Conservation (phyloP, 1,284 basidiomycete genomes). For the Cutaneotrichosporon cutaneum region DNA sequence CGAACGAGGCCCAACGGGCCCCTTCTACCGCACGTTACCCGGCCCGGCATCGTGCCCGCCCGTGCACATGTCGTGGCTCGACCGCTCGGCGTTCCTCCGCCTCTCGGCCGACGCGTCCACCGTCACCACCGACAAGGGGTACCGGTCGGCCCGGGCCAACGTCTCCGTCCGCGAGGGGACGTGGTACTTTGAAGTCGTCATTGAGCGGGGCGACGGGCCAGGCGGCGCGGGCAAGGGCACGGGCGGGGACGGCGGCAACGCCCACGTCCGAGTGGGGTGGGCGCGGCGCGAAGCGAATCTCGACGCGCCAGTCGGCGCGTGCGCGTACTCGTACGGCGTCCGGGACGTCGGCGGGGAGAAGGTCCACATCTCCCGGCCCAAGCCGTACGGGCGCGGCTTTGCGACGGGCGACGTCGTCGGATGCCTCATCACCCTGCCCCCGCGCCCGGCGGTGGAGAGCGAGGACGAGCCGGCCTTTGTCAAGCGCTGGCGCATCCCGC, state of each 20-base stretch:
- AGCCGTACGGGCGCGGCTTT: slow-evolving; percentile 71
- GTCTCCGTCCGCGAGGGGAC: slow-evolving; percentile 83
- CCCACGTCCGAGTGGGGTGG: slow-evolving; percentile 88
- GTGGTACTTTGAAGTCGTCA: slow-evolving; percentile 91
- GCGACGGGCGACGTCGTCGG: slow-evolving; percentile 85
- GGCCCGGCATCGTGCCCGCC: slow-evolving; percentile 36
- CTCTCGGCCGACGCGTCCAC: slow-evolving; percentile 78
- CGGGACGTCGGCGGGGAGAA: slow-evolving; percentile 91
- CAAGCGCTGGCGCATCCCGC: slow-evolving; percentile 81
- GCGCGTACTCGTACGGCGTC: slow-evolving; percentile 89
- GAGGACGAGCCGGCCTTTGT: slow-evolving; percentile 69
- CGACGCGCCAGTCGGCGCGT: slow-evolving; percentile 88
- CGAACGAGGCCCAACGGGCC: slow-evolving; percentile 37
- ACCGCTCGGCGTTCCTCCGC: slow-evolving; percentile 62
- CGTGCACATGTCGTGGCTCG: slow-evolving; percentile 55
- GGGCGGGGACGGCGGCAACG: slow-evolving; percentile 34
- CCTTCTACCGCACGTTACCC: slow-evolving; percentile 50
- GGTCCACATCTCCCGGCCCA: slow-evolving; percentile 76
- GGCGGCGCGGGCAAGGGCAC: slow-evolving; percentile 55
- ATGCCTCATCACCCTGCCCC: slow-evolving; percentile 66
- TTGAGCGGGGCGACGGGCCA: slow-evolving; percentile 65
- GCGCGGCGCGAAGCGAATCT: slow-evolving; percentile 85
- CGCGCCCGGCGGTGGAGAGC: slow-evolving; percentile 57
- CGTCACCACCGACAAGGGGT: slow-evolving; percentile 81
- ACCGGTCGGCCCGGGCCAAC: slow-evolving; percentile 83